Evolutionary conservation across 2,329 filamentous ascomycete genomes (phyloP), one percentile per base, ranked within the genome.

Genomic region (Beauveria sp.): DNA sequence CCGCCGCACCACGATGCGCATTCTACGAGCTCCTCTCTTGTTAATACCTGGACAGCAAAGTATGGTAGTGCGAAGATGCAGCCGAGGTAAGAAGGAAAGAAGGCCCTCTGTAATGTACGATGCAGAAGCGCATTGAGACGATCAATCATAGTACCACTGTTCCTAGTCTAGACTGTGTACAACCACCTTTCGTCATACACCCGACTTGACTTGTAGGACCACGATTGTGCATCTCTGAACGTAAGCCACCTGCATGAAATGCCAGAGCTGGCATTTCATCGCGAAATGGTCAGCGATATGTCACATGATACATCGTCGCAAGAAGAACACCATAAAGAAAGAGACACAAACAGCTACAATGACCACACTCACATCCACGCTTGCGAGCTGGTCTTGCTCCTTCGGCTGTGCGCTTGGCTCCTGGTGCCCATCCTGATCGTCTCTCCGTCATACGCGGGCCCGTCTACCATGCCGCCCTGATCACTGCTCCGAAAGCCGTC

Each of bases 401-500:
- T 49, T 20, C 40, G 53, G 47, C 18, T 45, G n/a, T 22, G n/a
- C 8, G 18, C 14, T 3, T 26, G 38, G 9, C 5, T 26, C 38
- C 38, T 52, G 10, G n/a, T 20, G 14, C 59, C 58, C 30, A 58
- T 51, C 6, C 59, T 24, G 14, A 62, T 46, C 4, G 40, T 6
- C 7, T 62, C 52, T 10, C 18, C 47, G 47, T 63, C 62, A n/a
- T 52, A 63, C 47, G 71, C 63, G 10, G 62, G 59, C 28, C 68
- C 67, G n/a, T 76, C 75, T 1, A 70, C 69, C 6, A 62, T 53
- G 5, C 63, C 45, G 3, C 28, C 30, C 1, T 69, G 66, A 40
- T 74, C 72, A 1, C 58, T 49, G 34, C 64, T 65, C 5, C 76
- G 71, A 73, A 88, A 89, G 26, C 90, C 90, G 6, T 96, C 90